Percentiles rank a stretch among this genome's conserved stretches.
Evolutionary conservation across 352 stramenopile species (phyloP).

Genomic region (Globisporangium canariense): DNA sequence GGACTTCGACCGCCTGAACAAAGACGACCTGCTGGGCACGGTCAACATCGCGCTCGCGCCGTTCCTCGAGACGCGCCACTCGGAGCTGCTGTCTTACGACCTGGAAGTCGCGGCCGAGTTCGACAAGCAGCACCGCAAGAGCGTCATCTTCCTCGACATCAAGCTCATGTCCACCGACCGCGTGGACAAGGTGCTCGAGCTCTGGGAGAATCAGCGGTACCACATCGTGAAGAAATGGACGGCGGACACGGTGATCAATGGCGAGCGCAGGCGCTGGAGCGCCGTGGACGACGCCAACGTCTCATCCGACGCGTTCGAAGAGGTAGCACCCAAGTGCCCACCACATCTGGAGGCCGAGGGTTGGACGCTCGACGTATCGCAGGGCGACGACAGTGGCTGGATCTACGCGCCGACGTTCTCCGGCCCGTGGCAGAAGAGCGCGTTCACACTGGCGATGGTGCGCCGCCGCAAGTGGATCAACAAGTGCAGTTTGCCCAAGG

Average conservation of each 20-base stretch:
- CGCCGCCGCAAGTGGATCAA: slow-evolving; percentile 84
- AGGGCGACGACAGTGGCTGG: slow-evolving; percentile 82
- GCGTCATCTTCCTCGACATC: slow-evolving; percentile 57
- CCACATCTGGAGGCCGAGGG: slow-evolving; percentile 51
- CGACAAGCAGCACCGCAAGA: slow-evolving; percentile 58
- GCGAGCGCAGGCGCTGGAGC: slow-evolving; percentile 74
- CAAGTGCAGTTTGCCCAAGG: slow-evolving; percentile 39
- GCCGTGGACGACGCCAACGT: slow-evolving; percentile 52
- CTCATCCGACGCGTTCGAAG: slow-evolving; percentile 62
- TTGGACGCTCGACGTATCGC: slow-evolving; percentile 72
- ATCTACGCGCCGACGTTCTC: slow-evolving; percentile 78
- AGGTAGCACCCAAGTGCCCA: slow-evolving; percentile 63
- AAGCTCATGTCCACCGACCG: slow-evolving; percentile 41
- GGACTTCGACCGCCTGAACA: slow-evolving; percentile 60
- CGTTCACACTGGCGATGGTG: slow-evolving; percentile 73
- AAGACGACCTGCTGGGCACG: slow-evolving; percentile 57
- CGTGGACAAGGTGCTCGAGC: slow-evolving; percentile 66
- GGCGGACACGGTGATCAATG: slow-evolving; percentile 46
- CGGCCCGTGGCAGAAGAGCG: slow-evolving; percentile 73
- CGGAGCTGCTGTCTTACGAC: slow-evolving; percentile 52
- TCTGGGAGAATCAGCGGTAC: slow-evolving; percentile 85
- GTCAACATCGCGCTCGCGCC: slow-evolving; percentile 44
- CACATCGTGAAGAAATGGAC: slow-evolving; percentile 79
- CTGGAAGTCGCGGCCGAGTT: slow-evolving; percentile 52
- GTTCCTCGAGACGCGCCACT: slow-evolving; percentile 46